Evolutionary conservation across 2,329 filamentous ascomycete genomes (phyloP), one percentile per base, ranked within the genome.

Genomic region (Ophiocordyceps polyrhachis-furcata): DNA sequence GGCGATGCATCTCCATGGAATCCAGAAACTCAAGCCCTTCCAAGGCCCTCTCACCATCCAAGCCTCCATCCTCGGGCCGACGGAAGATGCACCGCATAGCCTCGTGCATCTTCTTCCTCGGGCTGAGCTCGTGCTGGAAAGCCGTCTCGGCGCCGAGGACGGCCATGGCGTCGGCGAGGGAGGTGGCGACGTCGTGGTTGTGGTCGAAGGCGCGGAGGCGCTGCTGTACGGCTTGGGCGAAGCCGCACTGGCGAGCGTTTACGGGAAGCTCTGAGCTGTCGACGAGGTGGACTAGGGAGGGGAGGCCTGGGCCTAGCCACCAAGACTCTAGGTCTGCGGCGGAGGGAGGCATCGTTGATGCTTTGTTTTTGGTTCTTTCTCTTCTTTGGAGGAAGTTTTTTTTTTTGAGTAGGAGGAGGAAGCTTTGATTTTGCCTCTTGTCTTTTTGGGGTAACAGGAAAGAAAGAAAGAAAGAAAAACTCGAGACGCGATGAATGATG

Each of bases 131-230:
- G 3, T n/a, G 4, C 2, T 45, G 25, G 44, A 46, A 46, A 49
- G 46, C 9, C 43, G 45, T 40, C 42, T 48, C 8, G 46, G 41
- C 15, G 44, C 50, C 23, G 5, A 57, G 47, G 2, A 45, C 43
- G 6, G 45, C 47, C 46, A 55, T 55, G n/a, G 50, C 41, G 23
- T 44, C 42, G 14, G 45, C 43, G 11, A 62, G 46, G 5, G 49
- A 42, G 1, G 46, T 40, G 8, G 49, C 49, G 23, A 58, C 43
- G 1, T 43, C 38, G 4, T 35, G 42, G 40, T 58, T 50, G 25
- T 56, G 51, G 48, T 64, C 61, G 15, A 64, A 60, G 11, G 47
- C 44, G 12, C 57, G 51, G 5, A 63, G 55, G 17, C 49, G 54
- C 5, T 46, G 49, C 44, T 59, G 58, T 7, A 61, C 47, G 5